Conservation (phyloP, 345 rosid species). For the Brassica carinata region DNA sequence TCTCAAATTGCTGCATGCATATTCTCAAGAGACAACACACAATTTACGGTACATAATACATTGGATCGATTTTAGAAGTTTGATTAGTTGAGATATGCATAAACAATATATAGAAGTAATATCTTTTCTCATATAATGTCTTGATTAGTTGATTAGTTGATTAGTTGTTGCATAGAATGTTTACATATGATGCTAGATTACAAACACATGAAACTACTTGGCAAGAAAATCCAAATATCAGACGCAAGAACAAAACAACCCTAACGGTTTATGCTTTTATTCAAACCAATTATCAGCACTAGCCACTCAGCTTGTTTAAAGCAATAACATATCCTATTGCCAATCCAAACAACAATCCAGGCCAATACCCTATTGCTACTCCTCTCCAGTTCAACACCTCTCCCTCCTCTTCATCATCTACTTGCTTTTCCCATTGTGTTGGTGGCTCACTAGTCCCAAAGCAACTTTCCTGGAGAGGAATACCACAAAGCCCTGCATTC, state of each 20-base stretch:
- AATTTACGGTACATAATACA: too few relatives aligned
- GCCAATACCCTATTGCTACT: not conserved
- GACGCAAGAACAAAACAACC: not conserved
- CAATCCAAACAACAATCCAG: slow-evolving; percentile 26
- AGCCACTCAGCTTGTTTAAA: not conserved
- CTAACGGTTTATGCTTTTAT: not conserved
- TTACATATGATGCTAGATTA: not conserved
- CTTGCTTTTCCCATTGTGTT: not conserved
- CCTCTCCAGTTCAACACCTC: slow-evolving; percentile 24
- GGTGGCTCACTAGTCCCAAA: not conserved
- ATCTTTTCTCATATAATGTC: too few relatives aligned
- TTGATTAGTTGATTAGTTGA: too few relatives aligned
- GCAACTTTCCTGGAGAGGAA: not conserved
- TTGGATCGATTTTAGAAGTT: too few relatives aligned
- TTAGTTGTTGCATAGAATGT: too few relatives aligned
- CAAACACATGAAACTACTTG: not conserved
- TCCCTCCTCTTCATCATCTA: not conserved
- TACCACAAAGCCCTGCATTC: slow-evolving; percentile 13
- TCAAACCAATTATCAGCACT: not conserved
- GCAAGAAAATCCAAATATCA: not conserved
- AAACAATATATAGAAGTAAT: too few relatives aligned
- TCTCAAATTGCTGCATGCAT: too few relatives aligned
- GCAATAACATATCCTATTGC: slow-evolving; percentile 10
- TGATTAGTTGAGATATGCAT: too few relatives aligned
- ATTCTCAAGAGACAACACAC: too few relatives aligned